Evolutionary conservation across 1,139 yeast species (phyloP), one percentile per base, ranked within the genome.

Genomic region (Geotrichum phurueaensis): DNA sequence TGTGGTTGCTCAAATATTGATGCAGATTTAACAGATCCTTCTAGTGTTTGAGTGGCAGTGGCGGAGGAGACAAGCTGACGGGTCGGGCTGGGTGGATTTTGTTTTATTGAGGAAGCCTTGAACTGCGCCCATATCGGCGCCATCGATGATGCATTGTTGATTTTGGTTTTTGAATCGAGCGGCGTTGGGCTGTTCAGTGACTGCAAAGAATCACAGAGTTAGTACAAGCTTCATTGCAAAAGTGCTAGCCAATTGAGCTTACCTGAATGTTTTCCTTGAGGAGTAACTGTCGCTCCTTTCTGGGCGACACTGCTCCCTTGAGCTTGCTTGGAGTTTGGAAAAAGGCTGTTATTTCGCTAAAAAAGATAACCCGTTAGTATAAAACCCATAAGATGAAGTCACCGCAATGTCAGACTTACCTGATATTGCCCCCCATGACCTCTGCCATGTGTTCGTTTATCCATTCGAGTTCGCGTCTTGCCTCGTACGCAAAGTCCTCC

Each of bases 401-500:
- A 18, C n/a, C 12, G 3, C 4, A 23, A 31, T 13, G 43, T 7
- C 5, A 49, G 6, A 70, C 73, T 59, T 60, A 70, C 73, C 64
- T 64, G 31, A 65, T 67, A 9, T 62, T 63, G 5, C 68, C 65
- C 43, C 62, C 65, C 43, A 71, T 49, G 1, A 73, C 63, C 39
- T 73, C 69, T 12, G 62, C 53, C 66, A 69, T 43, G 36, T 57
- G 60, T 39, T 56, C 78, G 55, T 76, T 73, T 25, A 77, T 64
- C 79, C 79, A 77, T 45, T 76, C 73, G 47, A 77, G 61, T 59
- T 77, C 79, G 18, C 75, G 63, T 12, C 76, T 70, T 2, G 77
- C 75, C 0, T 76, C 71, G 54, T 70, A 75, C 1, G 77, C 76
- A 62, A 76, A 73, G 61, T 76, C 78, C 60, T 76, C 79, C 4